Conservation (phyloP, 345 rosid genomes). For the Salix arbutifolia region DNA sequence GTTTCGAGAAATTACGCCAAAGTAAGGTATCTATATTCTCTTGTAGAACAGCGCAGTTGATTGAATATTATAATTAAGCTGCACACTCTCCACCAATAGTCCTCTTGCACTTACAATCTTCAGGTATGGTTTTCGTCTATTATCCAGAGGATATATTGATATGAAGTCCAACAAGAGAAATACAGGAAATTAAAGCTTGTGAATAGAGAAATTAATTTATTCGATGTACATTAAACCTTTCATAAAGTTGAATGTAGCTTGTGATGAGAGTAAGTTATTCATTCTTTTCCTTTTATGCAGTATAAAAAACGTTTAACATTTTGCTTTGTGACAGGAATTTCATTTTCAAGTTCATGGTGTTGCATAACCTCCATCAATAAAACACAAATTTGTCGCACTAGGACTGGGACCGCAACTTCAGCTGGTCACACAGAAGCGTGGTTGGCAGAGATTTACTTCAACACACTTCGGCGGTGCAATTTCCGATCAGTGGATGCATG, state of each 20-base stretch:
- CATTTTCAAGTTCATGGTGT: neutral
- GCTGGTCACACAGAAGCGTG: too few species aligned
- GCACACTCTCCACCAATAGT: neutral
- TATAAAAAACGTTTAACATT: too few species aligned
- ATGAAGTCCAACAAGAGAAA: too few species aligned
- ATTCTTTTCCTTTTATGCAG: too few species aligned
- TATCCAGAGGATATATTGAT: neutral
- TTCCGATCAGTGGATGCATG: too few species aligned
- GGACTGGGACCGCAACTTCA: too few species aligned
- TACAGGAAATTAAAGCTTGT: neutral
- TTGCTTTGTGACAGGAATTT: too few species aligned
- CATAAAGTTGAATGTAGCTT: neutral
- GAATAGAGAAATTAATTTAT: neutral
- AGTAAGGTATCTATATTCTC: neutral
- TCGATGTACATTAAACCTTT: neutral
- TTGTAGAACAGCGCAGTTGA: neutral
- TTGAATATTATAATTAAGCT: neutral
- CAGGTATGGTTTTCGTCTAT: neutral
- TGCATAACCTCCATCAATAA: neutral
- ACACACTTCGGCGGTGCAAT: too few species aligned
- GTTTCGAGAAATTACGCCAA: neutral
- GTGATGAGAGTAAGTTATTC: neutral
- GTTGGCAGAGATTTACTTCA: too few species aligned
- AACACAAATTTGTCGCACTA: too few species aligned
- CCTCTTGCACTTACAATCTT: neutral